Percentiles rank a stretch among this genome's conserved stretches.
These are phyloP conservation scores for Globisporangium rhizosaccharum DNA, from an alignment of 352 stramenopile species.

Conservation along the genomic window DNA sequence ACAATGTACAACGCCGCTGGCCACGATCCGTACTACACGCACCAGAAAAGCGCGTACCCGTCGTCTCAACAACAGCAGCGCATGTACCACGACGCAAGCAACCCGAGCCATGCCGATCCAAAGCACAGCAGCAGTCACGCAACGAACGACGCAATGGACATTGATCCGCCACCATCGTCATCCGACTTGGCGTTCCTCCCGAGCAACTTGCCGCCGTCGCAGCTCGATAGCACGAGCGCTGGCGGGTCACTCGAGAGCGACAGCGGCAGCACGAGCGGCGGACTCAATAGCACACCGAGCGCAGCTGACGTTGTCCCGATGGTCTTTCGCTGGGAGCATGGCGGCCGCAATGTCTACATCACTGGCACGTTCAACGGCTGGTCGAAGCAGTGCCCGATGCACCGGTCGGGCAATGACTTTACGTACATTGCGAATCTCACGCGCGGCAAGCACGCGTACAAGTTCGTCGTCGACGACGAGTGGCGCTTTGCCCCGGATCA, in stretches of 20 bases:
- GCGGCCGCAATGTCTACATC: constrained; percentile 95
- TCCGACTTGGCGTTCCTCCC: constrained; percentile 23
- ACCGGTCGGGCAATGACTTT: constrained; percentile 99
- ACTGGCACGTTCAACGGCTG: constrained; percentile 99
- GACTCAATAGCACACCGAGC: constrained; percentile 10
- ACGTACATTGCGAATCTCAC: constrained; percentile 99
- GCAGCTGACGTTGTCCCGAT: constrained; percentile 77
- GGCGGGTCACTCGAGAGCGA: neutral
- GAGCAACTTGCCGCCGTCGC: constrained; percentile 22
- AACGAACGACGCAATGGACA: constrained; percentile 55
- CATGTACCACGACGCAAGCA: constrained; percentile 12
- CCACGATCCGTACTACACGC: constrained; percentile 16
- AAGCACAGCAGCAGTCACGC: constrained; percentile 1
- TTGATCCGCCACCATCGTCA: constrained; percentile 38
- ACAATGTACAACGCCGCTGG: neutral
- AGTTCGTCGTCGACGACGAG: constrained; percentile 99
- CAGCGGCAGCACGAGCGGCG: constrained; percentile 14
- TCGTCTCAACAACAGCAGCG: constrained; percentile 5
- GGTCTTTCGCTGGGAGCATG: constrained; percentile 99
- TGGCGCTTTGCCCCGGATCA: constrained; percentile 94
- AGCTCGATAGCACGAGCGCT: constrained; percentile 11
- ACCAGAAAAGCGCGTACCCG: constrained; percentile 2
- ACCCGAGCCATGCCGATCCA: neutral
- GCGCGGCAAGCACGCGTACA: constrained; percentile 98
- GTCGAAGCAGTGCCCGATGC: constrained; percentile 98